phyloP scores from a whole-genome alignment of 2,329 filamentous ascomycete species.

The Bimuria novae-zelandiae region DNA sequence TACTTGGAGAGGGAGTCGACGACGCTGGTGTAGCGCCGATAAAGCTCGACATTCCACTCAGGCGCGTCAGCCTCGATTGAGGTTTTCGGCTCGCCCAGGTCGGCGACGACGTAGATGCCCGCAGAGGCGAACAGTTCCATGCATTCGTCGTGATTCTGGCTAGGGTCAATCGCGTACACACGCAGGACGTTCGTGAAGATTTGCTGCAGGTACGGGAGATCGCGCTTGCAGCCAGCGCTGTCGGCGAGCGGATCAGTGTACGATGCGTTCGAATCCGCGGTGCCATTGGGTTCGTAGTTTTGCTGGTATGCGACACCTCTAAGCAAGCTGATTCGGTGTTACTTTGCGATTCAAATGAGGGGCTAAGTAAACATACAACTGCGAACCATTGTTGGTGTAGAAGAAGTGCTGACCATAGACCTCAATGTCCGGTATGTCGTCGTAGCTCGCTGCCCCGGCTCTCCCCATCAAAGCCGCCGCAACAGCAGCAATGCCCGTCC shows the following conservation, averaged over 20 bases:
- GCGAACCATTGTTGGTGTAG: constrained; percentile 78
- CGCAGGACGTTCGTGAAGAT: constrained; percentile 90
- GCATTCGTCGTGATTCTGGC: constrained; percentile 73
- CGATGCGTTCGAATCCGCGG: constrained; percentile 44
- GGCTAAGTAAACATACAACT: constrained; percentile 56
- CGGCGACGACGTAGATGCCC: constrained; percentile 93
- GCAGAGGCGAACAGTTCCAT: constrained; percentile 80
- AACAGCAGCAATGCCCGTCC: constrained; percentile 9
- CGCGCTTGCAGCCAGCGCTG: constrained; percentile 71
- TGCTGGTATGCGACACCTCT: constrained; percentile 93
- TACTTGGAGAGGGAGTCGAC: constrained; percentile 81
- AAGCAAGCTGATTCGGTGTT: constrained; percentile 64
- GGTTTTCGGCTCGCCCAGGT: constrained; percentile 61
- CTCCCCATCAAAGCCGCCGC: constrained; percentile 22
- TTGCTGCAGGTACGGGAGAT: constrained; percentile 79
- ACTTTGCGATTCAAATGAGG: constrained; percentile 6
- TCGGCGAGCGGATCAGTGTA: constrained; percentile 88
- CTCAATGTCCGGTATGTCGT: constrained; percentile 38
- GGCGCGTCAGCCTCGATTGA: constrained; percentile 85
- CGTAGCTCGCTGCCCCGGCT: constrained; percentile 34
- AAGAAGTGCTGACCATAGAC: constrained; percentile 81
- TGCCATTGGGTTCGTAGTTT: constrained; percentile 43
- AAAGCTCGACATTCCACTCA: constrained; percentile 78
- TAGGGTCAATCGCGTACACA: constrained; percentile 88
- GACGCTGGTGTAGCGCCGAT: constrained; percentile 79